Conservation (phyloP, 768 basidiomycete species). For the Lentinula sp. region DNA sequence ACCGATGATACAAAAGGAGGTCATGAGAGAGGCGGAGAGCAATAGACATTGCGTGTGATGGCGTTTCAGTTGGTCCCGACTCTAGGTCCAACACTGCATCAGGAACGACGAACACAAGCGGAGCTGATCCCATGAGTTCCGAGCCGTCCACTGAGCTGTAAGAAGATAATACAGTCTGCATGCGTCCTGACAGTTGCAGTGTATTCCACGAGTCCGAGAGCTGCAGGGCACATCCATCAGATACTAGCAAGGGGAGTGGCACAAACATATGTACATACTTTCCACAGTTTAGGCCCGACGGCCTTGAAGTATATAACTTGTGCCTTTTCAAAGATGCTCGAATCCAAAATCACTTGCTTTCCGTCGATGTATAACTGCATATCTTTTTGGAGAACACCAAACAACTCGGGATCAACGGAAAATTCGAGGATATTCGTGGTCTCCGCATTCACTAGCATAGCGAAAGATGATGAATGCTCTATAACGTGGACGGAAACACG, state of each 20-base stretch:
- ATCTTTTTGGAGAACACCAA: background rate
- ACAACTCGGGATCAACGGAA: conserved; percentile 3
- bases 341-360: background rate
- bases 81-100: conserved; percentile 24
- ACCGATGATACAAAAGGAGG: conserved; percentile 58
- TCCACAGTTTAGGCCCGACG: conserved; percentile 17
- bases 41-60: conserved; percentile 28
- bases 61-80: background rate
- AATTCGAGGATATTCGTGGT: conserved; percentile 18
- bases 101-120: conserved; percentile 54
- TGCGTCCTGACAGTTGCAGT: conserved; percentile 40
- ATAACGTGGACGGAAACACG: background rate
- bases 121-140: conserved; percentile 11
- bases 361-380: background rate
- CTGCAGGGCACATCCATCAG: background rate
- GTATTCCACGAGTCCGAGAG: background rate
- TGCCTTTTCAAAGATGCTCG: background rate
- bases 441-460: conserved; percentile 6
- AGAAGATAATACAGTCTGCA: conserved; percentile 59
- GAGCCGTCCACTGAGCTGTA: conserved; percentile 16
- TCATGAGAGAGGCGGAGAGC: conserved; percentile 67
- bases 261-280: conserved; percentile 4
- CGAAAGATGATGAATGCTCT: background rate
- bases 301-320: conserved; percentile 17
- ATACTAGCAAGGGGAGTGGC: background rate